Evolutionary conservation across 2,329 filamentous ascomycete species (phyloP).

Genomic region (Akanthomyces lecanii): DNA sequence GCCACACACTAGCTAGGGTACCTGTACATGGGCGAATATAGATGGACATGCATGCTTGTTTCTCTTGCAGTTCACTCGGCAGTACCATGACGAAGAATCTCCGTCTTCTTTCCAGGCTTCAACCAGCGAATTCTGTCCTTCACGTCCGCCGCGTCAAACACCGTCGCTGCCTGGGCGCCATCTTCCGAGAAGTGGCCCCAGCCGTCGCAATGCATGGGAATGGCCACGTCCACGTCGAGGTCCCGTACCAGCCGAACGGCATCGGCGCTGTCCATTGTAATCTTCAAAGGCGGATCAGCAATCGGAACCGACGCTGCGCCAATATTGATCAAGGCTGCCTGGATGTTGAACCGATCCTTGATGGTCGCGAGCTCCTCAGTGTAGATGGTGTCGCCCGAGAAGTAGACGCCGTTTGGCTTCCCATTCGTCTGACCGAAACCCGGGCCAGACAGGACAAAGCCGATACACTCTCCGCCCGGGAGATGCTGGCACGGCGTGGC

Average conservation of each 20-base stretch:
- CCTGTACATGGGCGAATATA: no score
- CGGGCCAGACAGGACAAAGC: constrained; percentile 37
- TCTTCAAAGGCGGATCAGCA: constrained; percentile 28
- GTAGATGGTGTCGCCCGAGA: constrained; percentile 47
- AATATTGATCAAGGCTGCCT: constrained; percentile 38
- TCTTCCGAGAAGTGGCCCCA: constrained; percentile 42
- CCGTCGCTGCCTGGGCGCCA: constrained; percentile 26
- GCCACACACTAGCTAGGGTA: no score
- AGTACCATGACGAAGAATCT: constrained; percentile 13
- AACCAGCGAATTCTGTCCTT: constrained; percentile 33
- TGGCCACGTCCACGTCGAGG: constrained; percentile 36
- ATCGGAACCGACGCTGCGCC: constrained; percentile 31
- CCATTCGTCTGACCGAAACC: constrained; percentile 36
- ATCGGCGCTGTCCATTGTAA: constrained; percentile 43
- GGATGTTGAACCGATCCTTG: constrained; percentile 32
- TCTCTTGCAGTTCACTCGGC: background rate
- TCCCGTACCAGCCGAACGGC: constrained; percentile 36
- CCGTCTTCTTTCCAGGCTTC: constrained; percentile 22
- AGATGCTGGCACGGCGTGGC: constrained; percentile 42
- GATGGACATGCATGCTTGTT: no score
- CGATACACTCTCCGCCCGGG: constrained; percentile 41
- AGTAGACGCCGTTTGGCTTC: constrained; percentile 43
- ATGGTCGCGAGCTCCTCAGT: constrained; percentile 36
- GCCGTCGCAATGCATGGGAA: constrained; percentile 45
- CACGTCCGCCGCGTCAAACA: constrained; percentile 33